Percentiles rank a stretch among this genome's conserved stretches.
Evolutionary conservation across 1,284 basidiomycete genomes (phyloP).

Genomic region (Laetiporus sulphureus): DNA sequence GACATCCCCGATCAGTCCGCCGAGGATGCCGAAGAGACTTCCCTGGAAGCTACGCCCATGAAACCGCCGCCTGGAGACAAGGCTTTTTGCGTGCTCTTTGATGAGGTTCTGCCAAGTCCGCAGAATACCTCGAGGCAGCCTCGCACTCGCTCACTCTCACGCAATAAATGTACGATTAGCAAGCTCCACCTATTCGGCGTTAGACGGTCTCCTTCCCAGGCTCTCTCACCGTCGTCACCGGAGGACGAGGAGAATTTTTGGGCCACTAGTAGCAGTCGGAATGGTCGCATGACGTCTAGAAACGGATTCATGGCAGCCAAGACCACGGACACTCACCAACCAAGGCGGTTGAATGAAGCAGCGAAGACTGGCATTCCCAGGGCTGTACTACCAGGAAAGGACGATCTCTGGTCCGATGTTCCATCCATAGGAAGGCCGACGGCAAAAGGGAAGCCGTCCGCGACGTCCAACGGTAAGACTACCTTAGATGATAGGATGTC

Average conservation of each 20-base stretch:
- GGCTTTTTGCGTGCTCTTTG: constrained; percentile 61
- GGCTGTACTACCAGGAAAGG: constrained; percentile 23
- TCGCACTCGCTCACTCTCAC: constrained; percentile 8
- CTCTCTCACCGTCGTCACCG: constrained; percentile 21
- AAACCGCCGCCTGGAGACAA: constrained; percentile 50
- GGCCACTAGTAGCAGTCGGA: constrained; percentile 15
- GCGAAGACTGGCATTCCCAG: constrained; percentile 17
- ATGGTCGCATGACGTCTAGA: constrained; percentile 12
- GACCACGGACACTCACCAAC: constrained; percentile 7
- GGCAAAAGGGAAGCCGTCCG: neutral
- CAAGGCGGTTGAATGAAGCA: constrained; percentile 7
- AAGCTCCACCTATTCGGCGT: constrained; percentile 13
- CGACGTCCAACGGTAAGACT: constrained; percentile 1
- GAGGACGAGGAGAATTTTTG: constrained; percentile 23
- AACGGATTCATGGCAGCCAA: constrained; percentile 12
- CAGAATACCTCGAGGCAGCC: constrained; percentile 10
- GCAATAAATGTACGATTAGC: constrained; percentile 13
- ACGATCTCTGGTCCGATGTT: constrained; percentile 21
- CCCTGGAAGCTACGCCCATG: constrained; percentile 63
- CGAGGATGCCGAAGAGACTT: constrained; percentile 33
- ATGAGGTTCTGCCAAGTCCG: constrained; percentile 33
- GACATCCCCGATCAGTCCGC: constrained; percentile 8
- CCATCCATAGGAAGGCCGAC: constrained; percentile 12
- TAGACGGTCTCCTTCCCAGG: constrained; percentile 18
- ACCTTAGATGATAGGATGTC: constrained; percentile 4